Base-by-base conservation (phyloP, 2,329 filamentous ascomycete genomes). In the Sporothrix brasiliensis region DNA sequence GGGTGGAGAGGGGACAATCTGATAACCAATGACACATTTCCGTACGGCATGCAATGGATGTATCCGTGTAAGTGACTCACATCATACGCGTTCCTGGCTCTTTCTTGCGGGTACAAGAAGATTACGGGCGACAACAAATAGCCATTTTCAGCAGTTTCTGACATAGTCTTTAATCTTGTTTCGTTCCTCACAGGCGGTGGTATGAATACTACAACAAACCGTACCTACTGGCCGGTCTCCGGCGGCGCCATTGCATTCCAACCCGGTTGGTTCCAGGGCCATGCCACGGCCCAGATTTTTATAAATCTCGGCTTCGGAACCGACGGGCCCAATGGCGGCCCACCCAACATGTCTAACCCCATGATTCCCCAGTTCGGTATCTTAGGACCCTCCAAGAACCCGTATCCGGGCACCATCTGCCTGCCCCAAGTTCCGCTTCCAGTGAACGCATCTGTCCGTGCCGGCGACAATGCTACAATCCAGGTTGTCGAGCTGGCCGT, bases 181-280 rank as follows among this genome's bases (percentile, higher is more conserved):
- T 14, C 30, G 13, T 56, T 14, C 11, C 19, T 7, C 21, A 13
- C 76, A 97, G 94, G 94, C 79, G 95, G 95, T 71, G 95, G 95
- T 73, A 89, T 94, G 83, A 83, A 84, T 61, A 86, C 88, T 50
- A 91, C 92, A 0, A 85, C 81, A 58, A 98, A 99, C 82, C 89
- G 94, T 73, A 97, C 95, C 16, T 92, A 91, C 82, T 98, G 95
- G 95, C 94, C 95, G 19, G 86, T 93, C 66, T 87, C 82, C 41
- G 95, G 95, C 75, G 95, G 95, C 73, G 93, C 93, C n/a, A 77
- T 99, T 72, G 87, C 93, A 66, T 86, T 97, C 76, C 94, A 98
- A 78, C 95, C 95, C 0, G 95, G 94, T 77, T 98, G 95, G 95
- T 97, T 97, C 83, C 89, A 90, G 71, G 95, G 95, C 74, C 95